These are phyloP conservation scores for Trametes hirsuta DNA, from an alignment of 1,284 basidiomycete species.

Conservation along the genomic window DNA sequence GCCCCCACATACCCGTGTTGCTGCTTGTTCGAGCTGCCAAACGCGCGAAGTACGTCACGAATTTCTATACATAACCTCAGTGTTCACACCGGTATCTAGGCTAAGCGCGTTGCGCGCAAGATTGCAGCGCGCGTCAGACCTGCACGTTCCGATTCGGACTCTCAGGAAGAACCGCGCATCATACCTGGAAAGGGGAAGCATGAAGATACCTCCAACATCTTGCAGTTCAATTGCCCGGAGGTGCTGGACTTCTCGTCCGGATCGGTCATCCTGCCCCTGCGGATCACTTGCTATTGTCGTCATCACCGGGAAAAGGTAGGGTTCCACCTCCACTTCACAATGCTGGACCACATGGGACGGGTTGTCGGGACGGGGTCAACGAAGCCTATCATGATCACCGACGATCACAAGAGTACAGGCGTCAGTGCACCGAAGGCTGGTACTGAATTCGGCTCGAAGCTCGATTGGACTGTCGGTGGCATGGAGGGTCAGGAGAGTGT, in stretches of 20 bases:
- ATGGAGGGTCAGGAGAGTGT: slow-evolving; percentile 18
- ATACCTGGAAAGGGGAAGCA: slow-evolving; percentile 49
- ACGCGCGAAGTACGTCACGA: slow-evolving; percentile 70
- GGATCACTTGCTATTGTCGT: slow-evolving; percentile 98
- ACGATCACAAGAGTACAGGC: slow-evolving; percentile 91
- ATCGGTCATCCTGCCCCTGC: slow-evolving; percentile 86
- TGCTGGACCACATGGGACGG: slow-evolving; percentile 82
- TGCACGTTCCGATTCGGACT: slow-evolving; percentile 76
- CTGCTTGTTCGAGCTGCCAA: slow-evolving; percentile 85
- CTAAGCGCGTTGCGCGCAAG: slow-evolving; percentile 87
- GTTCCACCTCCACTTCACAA: slow-evolving; percentile 90
- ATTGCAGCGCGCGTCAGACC: slow-evolving; percentile 79
- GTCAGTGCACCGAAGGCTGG: slow-evolving; percentile 36
- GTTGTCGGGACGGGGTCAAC: slow-evolving; percentile 86
- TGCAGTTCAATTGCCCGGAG: slow-evolving; percentile 96
- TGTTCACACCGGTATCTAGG: slow-evolving; percentile 45
- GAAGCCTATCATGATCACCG: slow-evolving; percentile 97
- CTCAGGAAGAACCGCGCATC: slow-evolving; percentile 53
- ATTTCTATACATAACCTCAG: slow-evolving; percentile 12
- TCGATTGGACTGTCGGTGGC: slow-evolving; percentile 27
- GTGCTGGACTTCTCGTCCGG: slow-evolving; percentile 90
- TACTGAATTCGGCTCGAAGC: slow-evolving; percentile 24
- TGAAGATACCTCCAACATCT: slow-evolving; percentile 82
- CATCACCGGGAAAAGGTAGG: slow-evolving; percentile 98
- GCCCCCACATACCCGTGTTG: slow-evolving; percentile 76